Base-by-base conservation (phyloP, 192 early-diverging fungal genomes). In the Spizellomyces punctatus region DNA sequence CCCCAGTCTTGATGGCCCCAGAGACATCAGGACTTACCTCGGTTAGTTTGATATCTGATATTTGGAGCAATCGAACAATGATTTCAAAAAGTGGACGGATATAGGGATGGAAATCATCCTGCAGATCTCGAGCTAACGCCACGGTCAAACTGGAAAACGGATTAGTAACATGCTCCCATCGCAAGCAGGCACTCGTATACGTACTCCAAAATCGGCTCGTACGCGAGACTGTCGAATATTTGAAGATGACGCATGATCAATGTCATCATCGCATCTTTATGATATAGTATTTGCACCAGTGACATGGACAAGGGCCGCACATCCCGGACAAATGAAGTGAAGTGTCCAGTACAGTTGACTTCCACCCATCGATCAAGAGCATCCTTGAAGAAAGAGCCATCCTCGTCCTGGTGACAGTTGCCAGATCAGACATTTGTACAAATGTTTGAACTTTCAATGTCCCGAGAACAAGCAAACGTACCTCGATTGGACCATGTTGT, bases 61-160 rank as follows among this genome's bases (percentile, higher is more conserved):
- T 79, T 17, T 89, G 83, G 60, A 94, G 88, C 16, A 93, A 72
- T 19, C 83, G 45, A 47, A 77, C 69, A 85, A 98, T 89, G 6
- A 81, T 79, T 10, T 67, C 66, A 46, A 94, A 78, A n/a, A 98
- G 66, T 8, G 78, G 61, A 46, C 83, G 84, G 69, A 91, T 94
- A 76, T 92, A 90, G 27, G 89, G 88, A 70, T 89, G 90, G 17
- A 96, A 87, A 69, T 98, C 96, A 6, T 90, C 91, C 78, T 95
- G 92, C n/a, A 99, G 79, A 79, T 99, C 98, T 63, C 86, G 90
- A 10, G 93, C 90, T 57, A 99, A 79, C 36, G 91, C 83, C n/a
- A 90, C 90, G 0, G 88, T 81, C 66, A 99, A 76, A 64, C 92
- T 90, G 59, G 14, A 73, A 46, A 52, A 10, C 46, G 45, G 14